Conservation (phyloP, 2,329 filamentous ascomycete species). For the Xylaria digitata region DNA sequence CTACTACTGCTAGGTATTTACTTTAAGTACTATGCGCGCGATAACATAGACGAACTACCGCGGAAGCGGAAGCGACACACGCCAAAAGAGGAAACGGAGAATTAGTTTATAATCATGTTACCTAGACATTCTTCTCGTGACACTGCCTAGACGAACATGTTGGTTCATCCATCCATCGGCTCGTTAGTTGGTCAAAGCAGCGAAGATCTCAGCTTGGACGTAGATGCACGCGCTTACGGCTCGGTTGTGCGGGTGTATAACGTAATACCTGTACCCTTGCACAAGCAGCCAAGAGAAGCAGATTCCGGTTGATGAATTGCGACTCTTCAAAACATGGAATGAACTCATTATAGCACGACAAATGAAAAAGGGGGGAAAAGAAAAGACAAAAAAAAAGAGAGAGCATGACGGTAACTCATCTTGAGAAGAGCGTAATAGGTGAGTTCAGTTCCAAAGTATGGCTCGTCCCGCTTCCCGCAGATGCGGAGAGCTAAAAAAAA, state of each 20-base stretch:
- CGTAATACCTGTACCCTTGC: constrained; percentile 3
- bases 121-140: not conserved
- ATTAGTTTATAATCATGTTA: constrained; percentile 1
- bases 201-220: not conserved
- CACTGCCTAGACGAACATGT: not conserved
- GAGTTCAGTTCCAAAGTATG: constrained; percentile 1
- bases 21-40: constrained; percentile 43
- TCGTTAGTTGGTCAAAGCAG: not conserved
- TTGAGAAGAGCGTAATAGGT: not conserved
- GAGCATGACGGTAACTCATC: not conserved
- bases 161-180: not conserved
- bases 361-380: not conserved
- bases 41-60: constrained; percentile 31
- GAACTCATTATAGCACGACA: constrained; percentile 5
- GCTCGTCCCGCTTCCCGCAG: constrained; percentile 26
- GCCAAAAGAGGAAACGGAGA: constrained; percentile 1
- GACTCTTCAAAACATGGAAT: not conserved
- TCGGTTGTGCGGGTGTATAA: not conserved
- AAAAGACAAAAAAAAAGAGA: not conserved
- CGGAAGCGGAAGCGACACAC: constrained; percentile 21
- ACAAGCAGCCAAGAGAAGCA: constrained; percentile 11
- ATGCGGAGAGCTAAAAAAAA: constrained; percentile 9
- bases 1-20: constrained; percentile 22
- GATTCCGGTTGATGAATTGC: not conserved
- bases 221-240: not conserved